phyloP scores from a whole-genome alignment of 2,329 filamentous ascomycete species.

The Colletotrichum scovillei region DNA sequence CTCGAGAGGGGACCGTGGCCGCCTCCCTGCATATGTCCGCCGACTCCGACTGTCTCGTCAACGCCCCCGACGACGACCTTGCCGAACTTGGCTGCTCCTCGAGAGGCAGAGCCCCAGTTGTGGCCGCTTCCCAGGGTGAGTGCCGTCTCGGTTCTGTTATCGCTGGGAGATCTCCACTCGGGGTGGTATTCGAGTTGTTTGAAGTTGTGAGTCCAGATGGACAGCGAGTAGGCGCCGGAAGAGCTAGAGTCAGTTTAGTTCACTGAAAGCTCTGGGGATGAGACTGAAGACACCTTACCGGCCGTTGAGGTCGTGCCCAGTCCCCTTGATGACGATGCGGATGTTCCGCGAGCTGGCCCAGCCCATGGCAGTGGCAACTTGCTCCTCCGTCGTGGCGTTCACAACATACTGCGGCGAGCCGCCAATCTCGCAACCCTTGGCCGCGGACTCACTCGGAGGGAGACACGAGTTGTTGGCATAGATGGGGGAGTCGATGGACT shows the following conservation, averaged over 20 bases:
- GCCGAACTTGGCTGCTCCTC: constrained; percentile 52
- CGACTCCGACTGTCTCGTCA: constrained; percentile 69
- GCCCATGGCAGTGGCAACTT: constrained; percentile 40
- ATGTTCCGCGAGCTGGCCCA: constrained; percentile 50
- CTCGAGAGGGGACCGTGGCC: constrained; percentile 63
- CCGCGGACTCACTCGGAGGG: constrained; percentile 3
- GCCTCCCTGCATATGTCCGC: constrained; percentile 71
- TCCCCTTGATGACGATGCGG: constrained; percentile 63
- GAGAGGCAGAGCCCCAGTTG: constrained; percentile 51
- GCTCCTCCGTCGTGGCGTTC: constrained; percentile 46
- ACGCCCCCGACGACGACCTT: constrained; percentile 58
- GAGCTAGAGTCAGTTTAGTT: constrained; percentile 11
- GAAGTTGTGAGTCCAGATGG: constrained; percentile 37
- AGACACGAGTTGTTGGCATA: constrained; percentile 28
- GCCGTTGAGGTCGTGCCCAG: constrained; percentile 66
- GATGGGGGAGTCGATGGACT: constrained; percentile 8
- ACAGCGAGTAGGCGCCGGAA: constrained; percentile 37
- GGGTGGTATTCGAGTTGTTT: constrained; percentile 18
- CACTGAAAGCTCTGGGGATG: no score
- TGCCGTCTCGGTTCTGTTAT: constrained; percentile 22
- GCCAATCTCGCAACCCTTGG: constrained; percentile 42
- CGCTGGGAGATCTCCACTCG: constrained; percentile 11
- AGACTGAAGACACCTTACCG: constrained; percentile 56
- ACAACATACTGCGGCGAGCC: constrained; percentile 50
- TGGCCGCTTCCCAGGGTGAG: constrained; percentile 12